Base-by-base conservation (phyloP, 2,329 filamentous ascomycete genomes). In the Westerdykella aurantiaca region DNA sequence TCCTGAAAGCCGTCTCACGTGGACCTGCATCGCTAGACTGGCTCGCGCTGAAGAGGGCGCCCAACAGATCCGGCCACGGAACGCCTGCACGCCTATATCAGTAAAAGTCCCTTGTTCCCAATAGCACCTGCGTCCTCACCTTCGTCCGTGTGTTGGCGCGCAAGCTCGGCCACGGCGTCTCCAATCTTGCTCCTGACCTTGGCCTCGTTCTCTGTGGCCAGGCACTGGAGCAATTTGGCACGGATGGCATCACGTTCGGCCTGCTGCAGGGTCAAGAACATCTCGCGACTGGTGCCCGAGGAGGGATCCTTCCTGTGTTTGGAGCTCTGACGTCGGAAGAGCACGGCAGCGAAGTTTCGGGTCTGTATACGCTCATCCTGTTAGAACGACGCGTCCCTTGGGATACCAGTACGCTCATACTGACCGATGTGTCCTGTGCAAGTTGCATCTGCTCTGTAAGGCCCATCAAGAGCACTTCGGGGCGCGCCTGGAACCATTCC, bases 141-240 rank as follows among this genome's bases (percentile, higher is more conserved):
- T 61, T 86, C 88, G 59, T 97, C 93, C 37, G 87, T 86, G 70
- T 96, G 96, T 72, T 98, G 89, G 60, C 93, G 82, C 37, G 91
- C 93, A 48, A 98, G 78, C 70, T 98, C 93, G 18, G 93, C 93
- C 49, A 97, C 86, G n/a, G 91, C 89, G 70, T 98, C 93, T 57
- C 90, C 93, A 64, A 97, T 86, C 71, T 98, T 98, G 73, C 95
- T 93, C 59, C 93, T 80, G 38, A 95, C 86, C 33, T 80, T 75
- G 49, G 82, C 79, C 49, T 86, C 80, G 17, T 79, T 73, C 71
- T 97, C 93, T 49, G 74, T 76, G 45, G 81, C 81, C 42, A 96
- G 75, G 41, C 81, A 82, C 60, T 90, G 80, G 34, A 97, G 78
- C 46, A 97, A 75, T 68, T 91, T 95, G 60, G 85, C 79, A 55